Base-by-base conservation (phyloP, 108 stramenopile genomes). In the Skeletonema costatum region DNA sequence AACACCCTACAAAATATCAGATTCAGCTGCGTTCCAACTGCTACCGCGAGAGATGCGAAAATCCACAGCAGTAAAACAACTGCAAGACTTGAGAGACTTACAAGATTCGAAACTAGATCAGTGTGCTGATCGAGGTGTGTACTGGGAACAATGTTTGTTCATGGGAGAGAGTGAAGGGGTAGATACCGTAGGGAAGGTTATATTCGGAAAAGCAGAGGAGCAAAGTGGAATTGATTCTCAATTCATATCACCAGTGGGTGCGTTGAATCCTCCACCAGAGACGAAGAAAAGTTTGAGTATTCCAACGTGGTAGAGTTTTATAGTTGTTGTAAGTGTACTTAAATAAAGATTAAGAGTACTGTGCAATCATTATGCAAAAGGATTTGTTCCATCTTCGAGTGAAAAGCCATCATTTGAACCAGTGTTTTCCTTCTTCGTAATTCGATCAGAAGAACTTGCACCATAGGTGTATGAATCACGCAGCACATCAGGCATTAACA, bases 181-280 rank as follows among this genome's bases (percentile, higher is more conserved):
- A 39, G 63, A 64, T 17, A 21, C 38, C 7, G 29, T 56, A 4
- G 53, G 6, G 10, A 56, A 56, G 53, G 53, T 56, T 25, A n/a
- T 56, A 56, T 25, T 25, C 0, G 53, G 53, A 35, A 64, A 19
- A 33, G 63, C 35, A 64, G 63, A 35, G 9, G 33, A 38, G 21
- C n/a, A 33, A 21, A 39, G 32, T 39, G 36, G 63, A 13, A 35
- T 64, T 19, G 63, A 64, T 39, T 64, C 19, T 13, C 63, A 64
- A 12, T 64, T 64, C n/a, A 64, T 64, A 38, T 64, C 63, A 33
- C 63, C 63, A 38, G 32, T 64, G 32, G 63, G 63, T 35, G n/a
- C 63, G 12, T 39, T 64, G 9, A 64, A 64, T 13, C 63, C 38
- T 64, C 63, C 63, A 35, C 63, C 33, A 64, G 35, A 38, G 38